Percentiles rank a stretch among this genome's conserved stretches.
Conservation (phyloP, 805 yeast genomes). For the Candida koratica region DNA sequence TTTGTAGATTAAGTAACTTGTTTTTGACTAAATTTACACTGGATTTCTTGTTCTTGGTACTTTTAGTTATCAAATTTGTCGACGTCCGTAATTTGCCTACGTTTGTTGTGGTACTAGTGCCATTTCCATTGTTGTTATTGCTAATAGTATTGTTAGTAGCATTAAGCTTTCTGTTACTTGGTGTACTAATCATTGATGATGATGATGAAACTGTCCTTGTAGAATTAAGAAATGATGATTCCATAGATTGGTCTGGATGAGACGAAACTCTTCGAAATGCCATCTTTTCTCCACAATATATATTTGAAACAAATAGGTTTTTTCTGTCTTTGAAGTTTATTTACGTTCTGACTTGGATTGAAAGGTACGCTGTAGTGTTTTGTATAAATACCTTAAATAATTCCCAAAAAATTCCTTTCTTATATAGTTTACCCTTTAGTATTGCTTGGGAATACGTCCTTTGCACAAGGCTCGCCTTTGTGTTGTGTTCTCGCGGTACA, state of each 20-base stretch:
- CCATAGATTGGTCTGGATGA: slow-evolving; percentile 14
- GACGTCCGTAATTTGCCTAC: slow-evolving; percentile 7
- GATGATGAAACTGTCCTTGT: slow-evolving; percentile 36
- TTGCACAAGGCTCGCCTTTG: slow-evolving; percentile 1
- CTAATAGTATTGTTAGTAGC: slow-evolving; percentile 9
- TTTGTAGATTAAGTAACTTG: slow-evolving; percentile 37
- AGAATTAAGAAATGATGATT: slow-evolving; percentile 18
- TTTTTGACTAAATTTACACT: slow-evolving; percentile 30
- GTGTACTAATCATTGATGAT: slow-evolving; percentile 39
- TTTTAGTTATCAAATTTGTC: slow-evolving; percentile 12
- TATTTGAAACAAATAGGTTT: no score
- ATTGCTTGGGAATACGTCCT: not conserved
- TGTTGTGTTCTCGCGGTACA: no score
- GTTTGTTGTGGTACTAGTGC: not conserved
- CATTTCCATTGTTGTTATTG: slow-evolving; percentile 11
- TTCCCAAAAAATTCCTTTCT: not conserved
- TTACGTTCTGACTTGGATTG: no score
- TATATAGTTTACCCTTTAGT: not conserved
- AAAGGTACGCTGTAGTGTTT: no score
- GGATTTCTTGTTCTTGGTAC: slow-evolving; percentile 15
- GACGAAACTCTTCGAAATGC: slow-evolving; percentile 16
- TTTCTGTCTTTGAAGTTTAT: no score
- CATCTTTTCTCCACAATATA: slow-evolving; percentile 3
- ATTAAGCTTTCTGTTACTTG: slow-evolving; percentile 25
- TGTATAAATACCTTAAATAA: no score